These are phyloP conservation scores for Iberis amara DNA, from an alignment of 441 rosid genomes.

Conservation along the genomic window DNA sequence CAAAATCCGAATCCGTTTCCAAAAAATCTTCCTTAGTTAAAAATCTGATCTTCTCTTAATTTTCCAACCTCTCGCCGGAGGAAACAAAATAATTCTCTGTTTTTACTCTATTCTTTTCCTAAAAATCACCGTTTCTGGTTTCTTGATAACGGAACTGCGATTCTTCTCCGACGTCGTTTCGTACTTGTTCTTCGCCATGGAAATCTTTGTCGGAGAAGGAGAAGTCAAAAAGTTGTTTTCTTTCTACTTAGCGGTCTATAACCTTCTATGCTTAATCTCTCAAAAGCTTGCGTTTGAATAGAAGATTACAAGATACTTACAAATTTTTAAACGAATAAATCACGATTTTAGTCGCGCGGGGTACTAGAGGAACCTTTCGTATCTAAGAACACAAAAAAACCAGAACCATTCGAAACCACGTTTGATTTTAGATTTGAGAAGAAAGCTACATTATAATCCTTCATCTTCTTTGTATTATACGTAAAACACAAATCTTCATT, in stretches of 20 bases:
- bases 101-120: slow-evolving; percentile 15
- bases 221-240: slow-evolving; percentile 3
- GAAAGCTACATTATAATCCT: too few species aligned
- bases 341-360: too few species aligned
- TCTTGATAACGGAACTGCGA: slow-evolving; percentile 13
- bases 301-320: too few species aligned
- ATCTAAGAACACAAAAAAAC: too few species aligned
- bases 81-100: slow-evolving; percentile 30
- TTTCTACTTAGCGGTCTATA: background rate
- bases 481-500: too few species aligned
- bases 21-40: slow-evolving; percentile 40
- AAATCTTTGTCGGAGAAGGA: background rate
- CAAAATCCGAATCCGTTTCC: slow-evolving; percentile 45
- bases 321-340: too few species aligned
- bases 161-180: slow-evolving; percentile 13
- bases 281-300: slow-evolving; percentile 29
- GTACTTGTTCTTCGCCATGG: slow-evolving; percentile 8
- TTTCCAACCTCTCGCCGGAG: background rate
- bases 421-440: too few species aligned
- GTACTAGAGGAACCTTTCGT: too few species aligned
- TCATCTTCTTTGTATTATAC: too few species aligned
- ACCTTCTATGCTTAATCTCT: slow-evolving; percentile 25
- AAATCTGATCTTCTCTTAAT: slow-evolving; percentile 8
- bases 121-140: slow-evolving; percentile 25
- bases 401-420: too few species aligned